These are phyloP conservation scores for Arxiozyma bovina DNA, from an alignment of 1,139 yeast species.

Conservation along the genomic window DNA sequence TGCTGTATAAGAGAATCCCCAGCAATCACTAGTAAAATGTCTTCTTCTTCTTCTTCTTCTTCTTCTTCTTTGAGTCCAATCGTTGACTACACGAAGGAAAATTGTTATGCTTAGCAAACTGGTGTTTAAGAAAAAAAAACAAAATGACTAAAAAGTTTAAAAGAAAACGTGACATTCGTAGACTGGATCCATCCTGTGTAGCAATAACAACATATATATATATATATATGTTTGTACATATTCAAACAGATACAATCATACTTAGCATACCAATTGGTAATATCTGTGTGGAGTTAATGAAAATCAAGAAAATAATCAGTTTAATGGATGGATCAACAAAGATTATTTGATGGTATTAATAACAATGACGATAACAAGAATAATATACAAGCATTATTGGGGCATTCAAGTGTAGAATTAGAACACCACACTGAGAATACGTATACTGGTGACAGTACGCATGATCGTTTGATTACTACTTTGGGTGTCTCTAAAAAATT, in stretches of 20 bases:
- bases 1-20: no score
- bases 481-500: slow-evolving; percentile 26
- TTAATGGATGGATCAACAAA: slow-evolving; percentile 3
- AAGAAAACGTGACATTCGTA: no score
- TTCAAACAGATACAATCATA: background rate
- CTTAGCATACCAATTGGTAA: background rate
- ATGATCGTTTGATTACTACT: slow-evolving; percentile 10
- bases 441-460: background rate
- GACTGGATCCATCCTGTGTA: no score
- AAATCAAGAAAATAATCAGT: background rate
- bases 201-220: no score
- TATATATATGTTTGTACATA: background rate
- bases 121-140: no score
- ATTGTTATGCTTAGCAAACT: no score
- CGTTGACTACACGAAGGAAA: no score
- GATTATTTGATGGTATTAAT: background rate
- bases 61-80: no score
- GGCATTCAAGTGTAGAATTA: background rate
- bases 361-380: background rate
- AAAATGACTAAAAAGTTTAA: no score
- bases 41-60: no score
- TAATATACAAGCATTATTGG: background rate
- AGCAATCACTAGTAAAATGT: no score
- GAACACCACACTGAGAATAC: background rate
- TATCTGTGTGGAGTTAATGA: background rate